Evolutionary conservation across 2,329 filamentous ascomycete genomes (phyloP).

Genomic region (Penicillium sp.): DNA sequence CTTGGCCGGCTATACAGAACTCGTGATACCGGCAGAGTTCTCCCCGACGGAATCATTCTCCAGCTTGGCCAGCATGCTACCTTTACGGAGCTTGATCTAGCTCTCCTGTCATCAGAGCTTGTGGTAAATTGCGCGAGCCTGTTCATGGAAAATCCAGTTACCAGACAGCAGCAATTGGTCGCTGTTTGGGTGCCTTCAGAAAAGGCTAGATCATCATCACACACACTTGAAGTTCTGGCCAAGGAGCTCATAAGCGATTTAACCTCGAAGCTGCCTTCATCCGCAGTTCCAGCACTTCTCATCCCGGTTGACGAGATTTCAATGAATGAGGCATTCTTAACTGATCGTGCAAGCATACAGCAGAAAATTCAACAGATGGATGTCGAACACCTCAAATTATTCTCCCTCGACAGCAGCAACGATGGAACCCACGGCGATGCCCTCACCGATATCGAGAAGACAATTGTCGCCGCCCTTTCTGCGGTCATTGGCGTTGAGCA

Average conservation of each 20-base stretch:
- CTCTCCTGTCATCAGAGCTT: constrained; percentile 54
- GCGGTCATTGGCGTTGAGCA: constrained; percentile 50
- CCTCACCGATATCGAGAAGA: constrained; percentile 59
- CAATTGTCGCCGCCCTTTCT: constrained; percentile 59
- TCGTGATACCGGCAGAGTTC: constrained; percentile 78
- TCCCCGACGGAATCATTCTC: constrained; percentile 73
- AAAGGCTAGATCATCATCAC: background rate
- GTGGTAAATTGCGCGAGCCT: constrained; percentile 67
- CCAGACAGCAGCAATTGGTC: constrained; percentile 58
- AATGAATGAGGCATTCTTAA: constrained; percentile 72
- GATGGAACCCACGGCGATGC: constrained; percentile 31
- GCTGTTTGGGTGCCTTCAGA: constrained; percentile 66
- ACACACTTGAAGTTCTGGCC: constrained; percentile 28
- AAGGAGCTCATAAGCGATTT: constrained; percentile 58
- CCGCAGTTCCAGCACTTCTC: constrained; percentile 78
- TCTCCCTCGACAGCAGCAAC: constrained; percentile 31
- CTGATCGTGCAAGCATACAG: constrained; percentile 61
- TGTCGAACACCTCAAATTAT: constrained; percentile 47
- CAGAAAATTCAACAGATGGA: constrained; percentile 51
- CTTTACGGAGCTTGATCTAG: constrained; percentile 70
- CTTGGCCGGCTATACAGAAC: constrained; percentile 78
- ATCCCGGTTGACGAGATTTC: constrained; percentile 71
- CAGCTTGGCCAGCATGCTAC: constrained; percentile 79
- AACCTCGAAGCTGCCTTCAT: constrained; percentile 61
- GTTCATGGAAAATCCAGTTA: constrained; percentile 50